Conservation (phyloP, 352 stramenopile genomes). For the Phytopythium mirpurense region DNA sequence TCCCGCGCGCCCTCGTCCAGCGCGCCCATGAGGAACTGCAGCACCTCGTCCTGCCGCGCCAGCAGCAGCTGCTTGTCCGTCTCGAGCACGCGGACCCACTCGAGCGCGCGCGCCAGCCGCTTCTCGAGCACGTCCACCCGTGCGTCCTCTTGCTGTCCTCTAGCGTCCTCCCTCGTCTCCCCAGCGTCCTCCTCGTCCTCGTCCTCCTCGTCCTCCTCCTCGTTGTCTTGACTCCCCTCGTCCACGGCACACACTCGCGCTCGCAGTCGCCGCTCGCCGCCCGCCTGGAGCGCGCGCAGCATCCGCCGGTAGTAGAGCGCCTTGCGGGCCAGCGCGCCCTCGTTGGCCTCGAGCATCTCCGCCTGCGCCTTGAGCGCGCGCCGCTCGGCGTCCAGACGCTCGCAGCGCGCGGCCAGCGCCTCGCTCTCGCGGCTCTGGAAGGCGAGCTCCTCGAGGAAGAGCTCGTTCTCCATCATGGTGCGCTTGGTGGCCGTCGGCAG, state of each 20-base stretch:
- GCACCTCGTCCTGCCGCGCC: conserved; percentile 58
- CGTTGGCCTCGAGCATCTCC: conserved; percentile 45
- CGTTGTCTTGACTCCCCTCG: background rate
- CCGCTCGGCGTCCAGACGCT: conserved; percentile 40
- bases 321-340: conserved; percentile 53
- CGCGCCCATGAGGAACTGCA: conserved; percentile 46
- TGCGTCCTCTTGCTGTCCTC: too few relatives aligned
- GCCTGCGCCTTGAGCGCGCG: conserved; percentile 38
- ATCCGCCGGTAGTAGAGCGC: conserved; percentile 72
- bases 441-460: conserved; percentile 64
- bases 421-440: conserved; percentile 74
- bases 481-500: conserved; percentile 65
- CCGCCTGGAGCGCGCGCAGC: conserved; percentile 7
- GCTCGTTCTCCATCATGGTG: conserved; percentile 78
- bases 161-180: conserved; percentile 10
- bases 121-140: conserved; percentile 23
- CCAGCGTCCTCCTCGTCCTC: conserved; percentile 9
- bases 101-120: conserved; percentile 24
- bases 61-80: conserved; percentile 51
- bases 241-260: too few relatives aligned
- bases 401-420: conserved; percentile 42
- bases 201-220: conserved; percentile 12
- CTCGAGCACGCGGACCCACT: conserved; percentile 50
- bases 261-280: too few relatives aligned
- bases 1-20: conserved; percentile 26